Conservation (phyloP, 306 rosid genomes). For the Fagus sylvatica region DNA sequence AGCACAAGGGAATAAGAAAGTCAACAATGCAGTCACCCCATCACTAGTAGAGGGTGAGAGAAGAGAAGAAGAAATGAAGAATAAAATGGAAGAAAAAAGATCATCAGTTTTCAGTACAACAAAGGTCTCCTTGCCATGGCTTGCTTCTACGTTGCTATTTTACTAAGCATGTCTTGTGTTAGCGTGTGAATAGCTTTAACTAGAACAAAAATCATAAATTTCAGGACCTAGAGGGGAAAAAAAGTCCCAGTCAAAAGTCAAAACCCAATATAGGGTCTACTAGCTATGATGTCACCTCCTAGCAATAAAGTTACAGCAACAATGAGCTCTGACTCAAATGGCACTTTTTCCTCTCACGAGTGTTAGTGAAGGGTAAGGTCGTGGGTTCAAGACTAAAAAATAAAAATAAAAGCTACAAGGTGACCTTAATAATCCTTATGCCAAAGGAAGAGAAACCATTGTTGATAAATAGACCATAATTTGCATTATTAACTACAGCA, state of each 20-base stretch:
- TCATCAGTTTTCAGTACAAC: slow-evolving; percentile 12
- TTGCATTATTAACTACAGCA: neutral
- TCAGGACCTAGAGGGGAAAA: neutral
- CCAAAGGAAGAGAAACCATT: neutral
- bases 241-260: neutral
- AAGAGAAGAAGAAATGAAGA: slow-evolving; percentile 2
- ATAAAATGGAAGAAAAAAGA: neutral
- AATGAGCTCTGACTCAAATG: too few relatives aligned
- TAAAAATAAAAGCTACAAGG: neutral
- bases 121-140: neutral
- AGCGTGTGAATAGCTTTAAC: neutral
- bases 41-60: slow-evolving; percentile 1
- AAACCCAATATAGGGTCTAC: neutral
- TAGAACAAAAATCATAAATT: neutral
- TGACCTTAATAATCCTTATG: neutral
- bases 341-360: too few relatives aligned
- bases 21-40: neutral
- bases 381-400: too few relatives aligned
- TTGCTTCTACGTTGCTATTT: neutral
- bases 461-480: neutral
- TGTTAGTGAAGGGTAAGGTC: too few relatives aligned
- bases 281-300: neutral
- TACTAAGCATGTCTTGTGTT: neutral
- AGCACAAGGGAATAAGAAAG: slow-evolving; percentile 9
- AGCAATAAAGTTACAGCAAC: neutral